Evolutionary conservation across 2,329 filamentous ascomycete species (phyloP).

Genomic region (Penicillium sp.): DNA sequence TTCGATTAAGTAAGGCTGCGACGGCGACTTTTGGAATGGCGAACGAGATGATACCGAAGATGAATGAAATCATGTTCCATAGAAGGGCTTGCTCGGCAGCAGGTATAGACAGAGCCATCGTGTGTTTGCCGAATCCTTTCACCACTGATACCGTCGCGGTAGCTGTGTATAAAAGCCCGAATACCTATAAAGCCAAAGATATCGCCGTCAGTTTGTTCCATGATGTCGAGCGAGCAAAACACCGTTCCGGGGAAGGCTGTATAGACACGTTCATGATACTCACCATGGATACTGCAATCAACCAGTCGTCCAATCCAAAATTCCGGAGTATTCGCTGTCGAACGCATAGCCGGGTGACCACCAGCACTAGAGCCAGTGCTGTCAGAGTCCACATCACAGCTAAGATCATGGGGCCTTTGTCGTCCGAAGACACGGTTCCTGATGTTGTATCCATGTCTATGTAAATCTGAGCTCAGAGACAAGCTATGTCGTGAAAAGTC

Average conservation of each 20-base stretch:
- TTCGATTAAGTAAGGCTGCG: slow-evolving; percentile 20
- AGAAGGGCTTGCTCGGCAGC: slow-evolving; percentile 17
- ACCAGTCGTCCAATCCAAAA: slow-evolving; percentile 35
- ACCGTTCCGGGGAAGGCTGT: too few relatives aligned
- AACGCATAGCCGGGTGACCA: slow-evolving; percentile 29
- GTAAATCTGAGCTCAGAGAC: too few relatives aligned
- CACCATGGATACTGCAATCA: slow-evolving; percentile 31
- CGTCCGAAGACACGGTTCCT: too few relatives aligned
- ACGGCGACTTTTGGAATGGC: slow-evolving; percentile 23
- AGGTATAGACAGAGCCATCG: slow-evolving; percentile 22
- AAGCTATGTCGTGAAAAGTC: too few relatives aligned
- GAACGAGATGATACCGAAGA: slow-evolving; percentile 25
- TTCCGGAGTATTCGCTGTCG: slow-evolving; percentile 27
- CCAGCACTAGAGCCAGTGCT: slow-evolving; percentile 26
- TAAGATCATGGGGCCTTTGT: slow-evolving; percentile 28
- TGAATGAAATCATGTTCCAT: slow-evolving; percentile 19
- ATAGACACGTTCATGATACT: too few relatives aligned
- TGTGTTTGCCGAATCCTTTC: slow-evolving; percentile 39
- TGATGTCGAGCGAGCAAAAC: too few relatives aligned
- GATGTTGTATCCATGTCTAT: too few relatives aligned
- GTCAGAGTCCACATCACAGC: slow-evolving; percentile 29
- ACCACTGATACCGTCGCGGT: too few relatives aligned
- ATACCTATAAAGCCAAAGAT: slow-evolving; percentile 23
- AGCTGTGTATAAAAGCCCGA: too few relatives aligned
- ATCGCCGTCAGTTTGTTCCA: too few relatives aligned